phyloP scores from a whole-genome alignment of 192 early-diverging fungal species.

The Phycomyces blakesleeanus region DNA sequence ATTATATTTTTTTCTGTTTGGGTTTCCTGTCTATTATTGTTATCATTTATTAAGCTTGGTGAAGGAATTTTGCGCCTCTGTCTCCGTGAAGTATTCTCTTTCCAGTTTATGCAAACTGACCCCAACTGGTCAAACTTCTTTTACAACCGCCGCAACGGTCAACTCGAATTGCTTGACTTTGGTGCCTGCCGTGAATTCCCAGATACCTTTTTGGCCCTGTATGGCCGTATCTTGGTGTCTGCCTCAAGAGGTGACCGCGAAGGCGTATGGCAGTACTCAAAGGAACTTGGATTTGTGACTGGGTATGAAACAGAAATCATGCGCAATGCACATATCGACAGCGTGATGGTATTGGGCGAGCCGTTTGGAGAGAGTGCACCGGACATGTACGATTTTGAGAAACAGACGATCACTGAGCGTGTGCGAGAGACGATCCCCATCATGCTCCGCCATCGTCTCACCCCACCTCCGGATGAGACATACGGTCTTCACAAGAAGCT shows the following conservation, averaged over 20 bases:
- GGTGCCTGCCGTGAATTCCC: conserved; percentile 85
- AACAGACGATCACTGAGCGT: conserved; percentile 76
- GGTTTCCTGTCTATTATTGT: conserved; percentile 21
- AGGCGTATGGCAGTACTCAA: conserved; percentile 69
- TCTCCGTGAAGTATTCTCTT: conserved; percentile 87
- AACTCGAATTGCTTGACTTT: conserved; percentile 90
- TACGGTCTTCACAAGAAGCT: conserved; percentile 95
- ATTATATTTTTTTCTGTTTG: background rate
- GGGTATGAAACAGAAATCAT: conserved; percentile 88
- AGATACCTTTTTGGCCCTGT: conserved; percentile 68
- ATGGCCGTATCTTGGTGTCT: conserved; percentile 70
- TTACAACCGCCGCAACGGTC: conserved; percentile 64
- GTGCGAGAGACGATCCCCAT: conserved; percentile 88
- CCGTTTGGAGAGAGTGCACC: conserved; percentile 63
- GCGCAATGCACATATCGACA: conserved; percentile 83
- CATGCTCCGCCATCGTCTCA: conserved; percentile 91
- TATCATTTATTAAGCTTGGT: conserved; percentile 70
- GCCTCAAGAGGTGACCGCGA: conserved; percentile 72
- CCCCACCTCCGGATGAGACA: conserved; percentile 97
- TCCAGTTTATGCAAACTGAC: conserved; percentile 98
- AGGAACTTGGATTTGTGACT: conserved; percentile 87
- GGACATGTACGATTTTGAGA: conserved; percentile 72
- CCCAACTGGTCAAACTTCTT: conserved; percentile 99
- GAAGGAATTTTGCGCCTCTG: conserved; percentile 75
- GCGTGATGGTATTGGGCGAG: conserved; percentile 80